These are phyloP conservation scores for Globisporangium emineosum DNA, from an alignment of 352 stramenopile species.

Conservation along the genomic window DNA sequence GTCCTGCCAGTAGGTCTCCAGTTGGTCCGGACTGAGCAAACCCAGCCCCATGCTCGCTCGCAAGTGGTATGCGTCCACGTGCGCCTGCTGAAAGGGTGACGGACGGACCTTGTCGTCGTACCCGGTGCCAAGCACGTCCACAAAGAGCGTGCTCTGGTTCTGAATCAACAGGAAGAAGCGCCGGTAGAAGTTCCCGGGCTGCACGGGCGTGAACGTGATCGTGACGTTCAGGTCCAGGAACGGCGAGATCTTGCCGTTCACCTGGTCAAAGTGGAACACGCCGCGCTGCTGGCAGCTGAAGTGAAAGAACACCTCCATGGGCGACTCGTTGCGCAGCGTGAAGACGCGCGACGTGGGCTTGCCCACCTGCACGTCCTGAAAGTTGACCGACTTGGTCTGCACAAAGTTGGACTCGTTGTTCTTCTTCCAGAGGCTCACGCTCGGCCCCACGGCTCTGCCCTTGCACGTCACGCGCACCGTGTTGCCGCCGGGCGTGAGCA, in stretches of 20 bases:
- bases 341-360: slow-evolving; percentile 62
- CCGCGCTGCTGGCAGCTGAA: slow-evolving; percentile 70
- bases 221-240: slow-evolving; percentile 77
- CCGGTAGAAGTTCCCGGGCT: slow-evolving; percentile 90
- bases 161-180: slow-evolving; percentile 84
- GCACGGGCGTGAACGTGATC: slow-evolving; percentile 76
- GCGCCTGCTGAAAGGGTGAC: slow-evolving; percentile 88
- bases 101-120: slow-evolving; percentile 88
- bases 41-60: slow-evolving; percentile 55
- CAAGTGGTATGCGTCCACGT: slow-evolving; percentile 85
- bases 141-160: slow-evolving; percentile 79
- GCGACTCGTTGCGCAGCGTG: slow-evolving; percentile 80
- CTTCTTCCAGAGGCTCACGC: slow-evolving; percentile 81
- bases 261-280: slow-evolving; percentile 84
- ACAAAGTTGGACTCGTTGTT: slow-evolving; percentile 72
- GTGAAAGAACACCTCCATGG: slow-evolving; percentile 69
- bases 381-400: slow-evolving; percentile 80
- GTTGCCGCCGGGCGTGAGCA: slow-evolving; percentile 88
- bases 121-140: slow-evolving; percentile 89
- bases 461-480: slow-evolving; percentile 71
- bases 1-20: slow-evolving; percentile 73
- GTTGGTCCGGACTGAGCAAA: slow-evolving; percentile 72
- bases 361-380: slow-evolving; percentile 82
- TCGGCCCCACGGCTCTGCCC: slow-evolving; percentile 54
- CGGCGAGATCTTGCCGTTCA: slow-evolving; percentile 76